Conservation (phyloP, 371 early-diverging fungal species). For the Actinomortierella ambigua region DNA sequence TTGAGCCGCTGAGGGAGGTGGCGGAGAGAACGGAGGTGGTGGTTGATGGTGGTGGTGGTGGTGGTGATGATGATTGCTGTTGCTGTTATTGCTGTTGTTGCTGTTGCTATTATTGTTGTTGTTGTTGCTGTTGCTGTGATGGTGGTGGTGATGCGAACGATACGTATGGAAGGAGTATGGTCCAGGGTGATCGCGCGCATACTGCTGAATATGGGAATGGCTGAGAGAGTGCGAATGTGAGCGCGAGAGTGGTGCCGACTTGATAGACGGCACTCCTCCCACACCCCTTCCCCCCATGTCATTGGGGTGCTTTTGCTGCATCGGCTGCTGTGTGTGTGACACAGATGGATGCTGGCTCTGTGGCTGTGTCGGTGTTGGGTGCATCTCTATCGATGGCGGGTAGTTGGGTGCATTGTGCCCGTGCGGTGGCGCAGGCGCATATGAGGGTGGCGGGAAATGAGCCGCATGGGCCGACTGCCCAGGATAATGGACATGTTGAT, state of each 20-base stretch:
- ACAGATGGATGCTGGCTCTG: too few relatives aligned
- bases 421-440: slow-evolving; percentile 1
- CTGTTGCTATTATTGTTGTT: too few relatives aligned
- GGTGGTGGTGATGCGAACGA: too few relatives aligned
- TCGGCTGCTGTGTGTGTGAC: too few relatives aligned
- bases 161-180: too few relatives aligned
- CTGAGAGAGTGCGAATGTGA: slow-evolving; percentile 15
- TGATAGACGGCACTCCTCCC: not conserved
- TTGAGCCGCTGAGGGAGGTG: too few relatives aligned
- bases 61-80: too few relatives aligned
- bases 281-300: not conserved
- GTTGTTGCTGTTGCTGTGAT: too few relatives aligned
- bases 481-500: not conserved
- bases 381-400: not conserved
- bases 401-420: not conserved
- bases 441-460: not conserved
- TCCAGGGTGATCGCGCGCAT: too few relatives aligned
- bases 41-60: too few relatives aligned
- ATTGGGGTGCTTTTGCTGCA: not conserved
- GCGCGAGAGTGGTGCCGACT: not conserved
- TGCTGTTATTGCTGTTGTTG: too few relatives aligned
- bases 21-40: too few relatives aligned
- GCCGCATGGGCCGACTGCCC: not conserved
- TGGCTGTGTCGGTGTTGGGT: not conserved
- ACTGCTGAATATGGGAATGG: slow-evolving; percentile 7